A percentile compares a stretch with the other conserved stretches of the same genome.
phyloP scores from a whole-genome alignment of 2,329 filamentous ascomycete genomes.

The Calonectria hongkongensis region DNA sequence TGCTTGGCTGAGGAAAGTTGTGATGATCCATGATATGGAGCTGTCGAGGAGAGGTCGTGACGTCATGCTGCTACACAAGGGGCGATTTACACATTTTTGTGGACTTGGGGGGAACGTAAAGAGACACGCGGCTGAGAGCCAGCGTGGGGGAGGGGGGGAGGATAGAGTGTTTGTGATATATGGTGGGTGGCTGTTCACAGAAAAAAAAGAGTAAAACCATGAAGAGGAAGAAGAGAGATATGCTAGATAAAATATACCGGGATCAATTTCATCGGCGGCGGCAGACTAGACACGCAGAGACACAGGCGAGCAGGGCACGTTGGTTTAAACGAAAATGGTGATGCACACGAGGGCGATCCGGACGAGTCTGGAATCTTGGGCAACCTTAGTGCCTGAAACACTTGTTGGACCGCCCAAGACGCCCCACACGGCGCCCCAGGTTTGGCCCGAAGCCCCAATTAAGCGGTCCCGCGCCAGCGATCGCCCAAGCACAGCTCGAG shows the following conservation, averaged over 20 bases:
- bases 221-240: no score
- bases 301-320: neutral
- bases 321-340: conserved; percentile 27
- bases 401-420: conserved; percentile 22
- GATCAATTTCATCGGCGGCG: neutral
- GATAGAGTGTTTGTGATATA: neutral
- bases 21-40: conserved; percentile 37
- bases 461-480: conserved; percentile 20
- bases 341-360: conserved; percentile 9
- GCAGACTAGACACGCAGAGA: neutral
- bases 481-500: conserved; percentile 26
- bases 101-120: neutral
- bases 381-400: conserved; percentile 31
- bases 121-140: neutral
- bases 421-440: conserved; percentile 27
- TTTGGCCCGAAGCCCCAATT: conserved; percentile 25
- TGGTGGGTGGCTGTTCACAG: neutral
- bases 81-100: conserved; percentile 14
- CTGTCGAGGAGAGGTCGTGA: conserved; percentile 46
- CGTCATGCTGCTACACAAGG: conserved; percentile 48
- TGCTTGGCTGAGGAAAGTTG: conserved; percentile 25
- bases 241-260: neutral
- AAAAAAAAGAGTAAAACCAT: neutral
- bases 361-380: conserved; percentile 26
- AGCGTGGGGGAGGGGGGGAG: neutral